Evolutionary conservation across 2,329 filamentous ascomycete genomes (phyloP).

Genomic region (Neonectria sp.): DNA sequence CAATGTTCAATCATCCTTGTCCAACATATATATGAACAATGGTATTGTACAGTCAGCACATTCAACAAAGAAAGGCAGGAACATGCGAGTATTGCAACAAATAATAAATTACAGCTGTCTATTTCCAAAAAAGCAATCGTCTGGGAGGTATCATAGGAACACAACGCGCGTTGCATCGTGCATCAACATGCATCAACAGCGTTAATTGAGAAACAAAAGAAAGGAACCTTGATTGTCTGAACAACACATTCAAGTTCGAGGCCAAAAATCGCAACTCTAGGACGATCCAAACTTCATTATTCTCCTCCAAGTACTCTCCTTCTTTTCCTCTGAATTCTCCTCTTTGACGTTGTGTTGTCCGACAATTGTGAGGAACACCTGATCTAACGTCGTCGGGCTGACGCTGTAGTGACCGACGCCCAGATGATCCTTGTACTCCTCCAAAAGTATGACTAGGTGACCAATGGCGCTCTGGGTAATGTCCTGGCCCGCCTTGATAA

Average conservation of each 20-base stretch:
- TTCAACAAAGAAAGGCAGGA: not conserved
- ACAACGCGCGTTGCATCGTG: not conserved
- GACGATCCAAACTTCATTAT: constrained; percentile 44
- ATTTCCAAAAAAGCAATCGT: not conserved
- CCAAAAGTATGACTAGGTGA: constrained; percentile 79
- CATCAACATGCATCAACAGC: not conserved
- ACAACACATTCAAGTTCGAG: not conserved
- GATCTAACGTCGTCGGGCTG: constrained; percentile 88
- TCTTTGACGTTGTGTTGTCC: constrained; percentile 84
- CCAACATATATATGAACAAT: not conserved
- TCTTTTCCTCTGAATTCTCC: constrained; percentile 69
- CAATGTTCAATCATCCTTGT: not conserved
- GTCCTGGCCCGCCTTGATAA: constrained; percentile 42
- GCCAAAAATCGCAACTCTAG: constrained; percentile 21
- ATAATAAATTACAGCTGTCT: not conserved
- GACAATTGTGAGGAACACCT: constrained; percentile 91
- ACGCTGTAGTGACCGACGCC: constrained; percentile 91
- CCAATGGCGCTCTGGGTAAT: constrained; percentile 71
- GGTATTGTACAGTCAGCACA: not conserved
- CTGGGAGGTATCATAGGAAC: constrained; percentile 1
- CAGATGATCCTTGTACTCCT: constrained; percentile 77
- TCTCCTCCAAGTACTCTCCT: constrained; percentile 44
- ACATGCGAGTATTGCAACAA: not conserved
- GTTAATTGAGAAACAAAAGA: not conserved
- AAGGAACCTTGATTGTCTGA: not conserved